These are phyloP conservation scores for Kluyveromyces starmeri DNA, from an alignment of 805 yeast genomes.

Conservation along the genomic window DNA sequence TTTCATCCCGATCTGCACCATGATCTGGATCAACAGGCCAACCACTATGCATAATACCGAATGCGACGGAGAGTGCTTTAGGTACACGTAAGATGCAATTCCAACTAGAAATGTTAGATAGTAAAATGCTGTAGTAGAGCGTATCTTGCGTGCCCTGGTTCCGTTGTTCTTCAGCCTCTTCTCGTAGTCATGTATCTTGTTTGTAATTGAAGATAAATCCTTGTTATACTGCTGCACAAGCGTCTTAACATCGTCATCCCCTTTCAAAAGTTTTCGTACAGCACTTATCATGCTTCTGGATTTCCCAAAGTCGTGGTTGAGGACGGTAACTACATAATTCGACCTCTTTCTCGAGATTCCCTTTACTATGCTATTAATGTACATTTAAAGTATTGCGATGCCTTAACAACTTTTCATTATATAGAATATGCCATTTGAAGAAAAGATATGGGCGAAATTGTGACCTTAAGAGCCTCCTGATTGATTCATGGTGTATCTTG, in stretches of 20 bases:
- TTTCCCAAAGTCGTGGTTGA: too few species aligned
- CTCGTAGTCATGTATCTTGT: slow-evolving; percentile 22
- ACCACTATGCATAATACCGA: background rate
- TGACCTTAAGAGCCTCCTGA: too few species aligned
- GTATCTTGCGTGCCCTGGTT: slow-evolving; percentile 11
- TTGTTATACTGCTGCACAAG: slow-evolving; percentile 23
- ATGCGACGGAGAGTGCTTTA: background rate
- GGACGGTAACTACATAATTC: too few species aligned
- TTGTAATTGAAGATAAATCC: slow-evolving; percentile 22
- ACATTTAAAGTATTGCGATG: too few species aligned
- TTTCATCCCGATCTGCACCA: slow-evolving; percentile 5
- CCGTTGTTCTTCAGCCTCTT: slow-evolving; percentile 15
- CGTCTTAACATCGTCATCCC: slow-evolving; percentile 10
- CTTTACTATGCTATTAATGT: too few species aligned
- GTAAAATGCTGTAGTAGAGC: slow-evolving; percentile 4
- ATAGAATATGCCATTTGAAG: too few species aligned
- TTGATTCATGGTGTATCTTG: too few species aligned
- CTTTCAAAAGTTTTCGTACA: slow-evolving; percentile 7
- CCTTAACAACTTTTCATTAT: too few species aligned
- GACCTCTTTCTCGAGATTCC: too few species aligned
- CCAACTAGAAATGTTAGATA: background rate
- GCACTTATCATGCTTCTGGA: slow-evolving; percentile 16
- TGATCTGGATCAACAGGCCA: slow-evolving; percentile 1
- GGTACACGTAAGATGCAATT: background rate
- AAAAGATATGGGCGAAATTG: too few species aligned